Evolutionary conservation across 2,329 filamentous ascomycete species (phyloP), one percentile per base, ranked within the genome.

Genomic region (Pseudocercospora vitis): DNA sequence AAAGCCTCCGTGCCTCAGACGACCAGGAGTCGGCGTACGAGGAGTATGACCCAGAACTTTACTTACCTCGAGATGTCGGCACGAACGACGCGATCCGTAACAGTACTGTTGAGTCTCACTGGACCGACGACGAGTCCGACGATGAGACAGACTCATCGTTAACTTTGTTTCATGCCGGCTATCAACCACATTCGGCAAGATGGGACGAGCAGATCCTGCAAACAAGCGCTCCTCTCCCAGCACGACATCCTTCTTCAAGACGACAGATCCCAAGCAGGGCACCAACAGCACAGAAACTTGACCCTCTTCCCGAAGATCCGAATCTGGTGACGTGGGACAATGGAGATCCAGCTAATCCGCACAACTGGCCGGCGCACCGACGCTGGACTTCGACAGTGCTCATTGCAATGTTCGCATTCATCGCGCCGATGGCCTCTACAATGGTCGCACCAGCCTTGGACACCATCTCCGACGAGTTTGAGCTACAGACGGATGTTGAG

Each of bases 311-410:
- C 12, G 35, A 52, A 48, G 58, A 57, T 12, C 40, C 65, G 68
- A 28, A 72, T 71, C 16, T 75, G 18, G 71, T 76, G 1, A 70
- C 70, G 2, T 76, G 73, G 73, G 71, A 75, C 46, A 62, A 70
- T 7, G 63, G 74, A 11, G 74, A 76, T 50, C 71, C 69, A 4
- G 63, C 60, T 12, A 75, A 76, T 45, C 74, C 74, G 2, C 72
- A 73, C 49, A 75, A 59, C 18, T 75, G 73, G 73, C 63, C 65
- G 3, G 66, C 67, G 53, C 65, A 67, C 48, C 62, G 70, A 7
- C 73, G 35, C 68, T 75, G 73, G 73, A 68, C 68, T 18, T 69
- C 70, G 3, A 73, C 72, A 0, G 54, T 74, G 5, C 66, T 76
- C 24, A 69, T 74, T n/a, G 64, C 67, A 8, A 62, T 61, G 40